Evolutionary conservation across 805 yeast species (phyloP).

Genomic region (Nematodospora valgi): DNA sequence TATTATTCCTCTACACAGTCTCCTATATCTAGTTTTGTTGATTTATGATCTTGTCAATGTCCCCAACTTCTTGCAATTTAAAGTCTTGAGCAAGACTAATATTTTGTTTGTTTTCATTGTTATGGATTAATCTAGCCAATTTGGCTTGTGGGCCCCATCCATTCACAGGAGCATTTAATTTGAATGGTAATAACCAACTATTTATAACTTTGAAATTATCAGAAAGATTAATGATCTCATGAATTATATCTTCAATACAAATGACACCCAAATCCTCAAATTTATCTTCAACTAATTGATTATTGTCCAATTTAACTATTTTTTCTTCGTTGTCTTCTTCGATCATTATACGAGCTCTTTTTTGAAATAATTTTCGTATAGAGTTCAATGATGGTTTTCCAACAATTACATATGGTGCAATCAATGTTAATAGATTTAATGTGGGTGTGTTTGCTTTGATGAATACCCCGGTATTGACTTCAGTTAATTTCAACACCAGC

Average conservation of each 20-base stretch:
- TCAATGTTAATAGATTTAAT: constrained; percentile 59
- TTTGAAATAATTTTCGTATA: constrained; percentile 69
- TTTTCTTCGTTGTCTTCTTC: constrained; percentile 19
- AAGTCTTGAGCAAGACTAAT: constrained; percentile 62
- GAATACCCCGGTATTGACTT: constrained; percentile 67
- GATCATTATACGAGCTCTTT: constrained; percentile 60
- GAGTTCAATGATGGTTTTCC: constrained; percentile 75
- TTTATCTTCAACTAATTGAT: constrained; percentile 69
- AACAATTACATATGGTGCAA: constrained; percentile 69
- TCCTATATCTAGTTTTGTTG: constrained; percentile 51
- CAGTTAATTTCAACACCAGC: constrained; percentile 55
- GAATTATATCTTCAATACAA: constrained; percentile 78
- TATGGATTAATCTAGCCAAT: constrained; percentile 58
- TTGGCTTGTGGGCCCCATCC: constrained; percentile 76
- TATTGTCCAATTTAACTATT: constrained; percentile 61
- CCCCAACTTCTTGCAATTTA: constrained; percentile 59
- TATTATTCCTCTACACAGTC: neutral
- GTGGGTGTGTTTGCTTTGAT: constrained; percentile 59
- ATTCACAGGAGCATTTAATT: constrained; percentile 62
- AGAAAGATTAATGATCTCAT: constrained; percentile 62
- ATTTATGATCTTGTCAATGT: constrained; percentile 65
- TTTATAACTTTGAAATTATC: constrained; percentile 59
- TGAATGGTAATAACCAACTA: constrained; percentile 67
- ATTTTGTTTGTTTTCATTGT: constrained; percentile 46
- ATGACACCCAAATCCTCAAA: constrained; percentile 57